These are phyloP conservation scores for Fraxinus anomala DNA, from an alignment of 257 asterid species.

Conservation along the genomic window DNA sequence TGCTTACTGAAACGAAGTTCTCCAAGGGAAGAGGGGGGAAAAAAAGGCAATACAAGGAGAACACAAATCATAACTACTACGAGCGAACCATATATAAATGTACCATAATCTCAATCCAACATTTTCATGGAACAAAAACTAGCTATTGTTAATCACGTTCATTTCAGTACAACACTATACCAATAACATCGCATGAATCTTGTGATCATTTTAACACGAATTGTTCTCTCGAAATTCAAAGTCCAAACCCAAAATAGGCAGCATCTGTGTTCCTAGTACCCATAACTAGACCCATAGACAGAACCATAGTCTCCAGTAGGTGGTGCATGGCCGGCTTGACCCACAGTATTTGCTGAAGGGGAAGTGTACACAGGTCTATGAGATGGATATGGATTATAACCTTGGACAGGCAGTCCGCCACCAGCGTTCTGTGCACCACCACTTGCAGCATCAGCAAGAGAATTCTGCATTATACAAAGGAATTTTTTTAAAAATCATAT, in stretches of 20 bases:
- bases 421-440: slow-evolving; percentile 39
- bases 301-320: slow-evolving; percentile 58
- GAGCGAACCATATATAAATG: not conserved
- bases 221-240: slow-evolving; percentile 6
- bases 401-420: slow-evolving; percentile 55
- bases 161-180: slow-evolving; percentile 25
- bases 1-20: too few relatives aligned
- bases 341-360: slow-evolving; percentile 39
- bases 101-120: not conserved
- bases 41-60: too few relatives aligned
- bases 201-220: not conserved
- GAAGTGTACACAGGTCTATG: slow-evolving; percentile 53
- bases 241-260: slow-evolving; percentile 1
- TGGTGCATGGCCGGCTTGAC: slow-evolving; percentile 46
- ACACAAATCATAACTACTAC: not conserved
- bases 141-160: not conserved
- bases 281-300: slow-evolving; percentile 55
- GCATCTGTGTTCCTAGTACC: slow-evolving; percentile 39
- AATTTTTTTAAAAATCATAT: not conserved
- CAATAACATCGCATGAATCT: not conserved
- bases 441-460: slow-evolving; percentile 63
- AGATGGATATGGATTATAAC: slow-evolving; percentile 61
- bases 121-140: not conserved
- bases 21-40: too few relatives aligned
- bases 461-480: slow-evolving; percentile 49